Base-by-base conservation (phyloP, 345 rosid species). In the Lepidium africanum region DNA sequence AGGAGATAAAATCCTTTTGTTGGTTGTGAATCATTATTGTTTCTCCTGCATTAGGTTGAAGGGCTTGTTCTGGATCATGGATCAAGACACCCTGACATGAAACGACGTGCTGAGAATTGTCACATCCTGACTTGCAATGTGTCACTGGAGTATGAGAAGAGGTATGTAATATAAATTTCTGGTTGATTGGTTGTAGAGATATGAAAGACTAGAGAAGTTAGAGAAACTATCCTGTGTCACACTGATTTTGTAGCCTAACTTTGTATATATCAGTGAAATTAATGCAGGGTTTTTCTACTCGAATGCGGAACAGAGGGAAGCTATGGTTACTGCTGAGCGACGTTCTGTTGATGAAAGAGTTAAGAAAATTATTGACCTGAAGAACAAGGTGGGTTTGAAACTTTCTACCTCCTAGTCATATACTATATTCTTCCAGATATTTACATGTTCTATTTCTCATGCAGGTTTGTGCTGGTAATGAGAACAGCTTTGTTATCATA, bases 211-310 rank as follows among this genome's bases (percentile, higher is more conserved):
- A 61, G 38, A 21, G 23, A n/a, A 61, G 39, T 14, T 62, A 63
- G 42, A 16, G 10, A 9, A 55, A 4, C 49, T 47, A 35, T 42
- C 46, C 19, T 1, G 2, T 64, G 25, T 30, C 48, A 12, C 43
- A 17, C 36, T 48, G 45, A 14, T 42, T 62, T 57, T 67, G 32
- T 33, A 69, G 14, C 71, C 88, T 85, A 67, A 84, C 69, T n/a
- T 61, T 73, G 61, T 80, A 12, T 72, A 17, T 33, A 14, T 65
- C 83, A 92, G 97, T 82, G 99, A 94, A 82, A 84, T 94, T 61
- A 94, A 94, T 85, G 96, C 99, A 79, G 99, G 97, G 5, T 94
- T 94, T 81, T 94, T 94, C 89, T 94, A 94, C 86, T 94, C 99
- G 14, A 94, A 84, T 67, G 97, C 97, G 1, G 97, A 91, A 71